Percentiles rank a stretch among this genome's conserved stretches.
Conservation (phyloP, 192 early-diverging fungal species). For the Coemansia sp. region DNA sequence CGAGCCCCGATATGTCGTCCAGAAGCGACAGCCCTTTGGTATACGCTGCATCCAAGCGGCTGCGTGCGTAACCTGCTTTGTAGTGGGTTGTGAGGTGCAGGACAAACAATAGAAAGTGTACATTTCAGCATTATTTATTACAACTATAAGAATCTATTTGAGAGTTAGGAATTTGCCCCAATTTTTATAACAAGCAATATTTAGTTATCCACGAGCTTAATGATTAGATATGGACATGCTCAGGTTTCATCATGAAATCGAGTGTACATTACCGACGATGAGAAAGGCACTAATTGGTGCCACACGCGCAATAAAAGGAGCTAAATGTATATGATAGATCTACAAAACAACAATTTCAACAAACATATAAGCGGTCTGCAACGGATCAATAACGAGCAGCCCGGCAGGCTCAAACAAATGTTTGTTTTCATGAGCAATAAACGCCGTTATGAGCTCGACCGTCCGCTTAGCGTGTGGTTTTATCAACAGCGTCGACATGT, state of each 20-base stretch:
- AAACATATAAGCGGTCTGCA: conserved; percentile 56
- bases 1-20: not conserved
- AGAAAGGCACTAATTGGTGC: not conserved
- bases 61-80: not conserved
- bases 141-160: too few species aligned
- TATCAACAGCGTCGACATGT: conserved; percentile 53
- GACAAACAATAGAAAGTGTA: not conserved
- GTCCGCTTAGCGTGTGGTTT: conserved; percentile 40
- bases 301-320: not conserved
- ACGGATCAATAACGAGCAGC: conserved; percentile 42
- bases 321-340: not conserved
- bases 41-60: not conserved
- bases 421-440: conserved; percentile 43
- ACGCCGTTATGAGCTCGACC: conserved; percentile 31
- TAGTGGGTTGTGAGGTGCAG: not conserved
- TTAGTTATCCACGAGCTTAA: too few species aligned
- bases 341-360: conserved; percentile 46
- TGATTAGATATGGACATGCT: too few species aligned
- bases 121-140: not conserved
- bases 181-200: not conserved
- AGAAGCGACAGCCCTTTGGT: not conserved
- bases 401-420: conserved; percentile 47
- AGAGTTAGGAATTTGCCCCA: not conserved
- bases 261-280: too few species aligned
- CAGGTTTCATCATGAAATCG: too few species aligned